Evolutionary conservation across 352 stramenopile species (phyloP).

Genomic region (Pythium apleroticum): DNA sequence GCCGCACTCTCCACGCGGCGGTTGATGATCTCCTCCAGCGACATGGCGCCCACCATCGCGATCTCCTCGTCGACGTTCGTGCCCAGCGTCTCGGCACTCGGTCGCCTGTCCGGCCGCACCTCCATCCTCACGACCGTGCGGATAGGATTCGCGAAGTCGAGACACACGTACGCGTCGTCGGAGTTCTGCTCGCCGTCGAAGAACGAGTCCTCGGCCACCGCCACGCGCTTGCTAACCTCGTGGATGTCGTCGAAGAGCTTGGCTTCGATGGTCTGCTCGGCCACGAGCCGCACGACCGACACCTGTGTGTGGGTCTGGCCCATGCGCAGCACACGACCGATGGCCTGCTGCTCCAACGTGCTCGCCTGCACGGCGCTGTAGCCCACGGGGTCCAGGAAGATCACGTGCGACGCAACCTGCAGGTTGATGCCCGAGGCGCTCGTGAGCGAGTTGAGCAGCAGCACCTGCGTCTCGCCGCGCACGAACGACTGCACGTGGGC

Average conservation of each 20-base stretch:
- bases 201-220: slow-evolving; percentile 56
- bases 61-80: slow-evolving; percentile 52
- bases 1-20: slow-evolving; percentile 48
- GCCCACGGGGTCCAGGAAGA: slow-evolving; percentile 80
- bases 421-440: slow-evolving; percentile 86
- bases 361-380: slow-evolving; percentile 69
- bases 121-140: slow-evolving; percentile 65
- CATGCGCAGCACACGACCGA: slow-evolving; percentile 84
- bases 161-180: slow-evolving; percentile 56
- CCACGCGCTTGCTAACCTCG: slow-evolving; percentile 38
- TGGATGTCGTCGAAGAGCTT: slow-evolving; percentile 78
- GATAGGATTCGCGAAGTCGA: slow-evolving; percentile 49
- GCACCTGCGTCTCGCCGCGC: slow-evolving; percentile 55
- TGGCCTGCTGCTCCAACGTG: slow-evolving; percentile 78
- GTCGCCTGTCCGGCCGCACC: slow-evolving; percentile 29
- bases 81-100: slow-evolving; percentile 20
- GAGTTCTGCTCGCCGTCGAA: slow-evolving; percentile 57
- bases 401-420: slow-evolving; percentile 78
- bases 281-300: slow-evolving; percentile 72
- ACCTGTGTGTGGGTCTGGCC: slow-evolving; percentile 73
- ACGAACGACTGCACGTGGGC: slow-evolving; percentile 68
- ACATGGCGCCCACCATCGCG: slow-evolving; percentile 68
- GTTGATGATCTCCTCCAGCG: slow-evolving; percentile 72
- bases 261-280: slow-evolving; percentile 72
- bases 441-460: slow-evolving; percentile 79